These are phyloP conservation scores for Nicotiana sylvestris DNA, from an alignment of 257 asterid species.

Conservation along the genomic window DNA sequence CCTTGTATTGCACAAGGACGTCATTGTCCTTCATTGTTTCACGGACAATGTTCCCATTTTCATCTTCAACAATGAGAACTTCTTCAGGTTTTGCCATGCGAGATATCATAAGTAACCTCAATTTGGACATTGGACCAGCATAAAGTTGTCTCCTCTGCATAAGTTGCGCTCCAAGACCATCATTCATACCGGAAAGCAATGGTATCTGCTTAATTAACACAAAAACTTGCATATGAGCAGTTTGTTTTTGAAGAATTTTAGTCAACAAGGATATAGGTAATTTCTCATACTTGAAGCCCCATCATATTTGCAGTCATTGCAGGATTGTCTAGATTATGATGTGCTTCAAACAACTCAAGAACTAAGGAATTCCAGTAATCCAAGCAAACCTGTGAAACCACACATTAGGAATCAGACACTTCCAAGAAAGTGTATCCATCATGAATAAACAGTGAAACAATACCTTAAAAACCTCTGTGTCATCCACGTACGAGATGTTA, in stretches of 20 bases:
- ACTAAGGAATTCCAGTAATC: slow-evolving; percentile 96
- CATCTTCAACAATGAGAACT: slow-evolving; percentile 94
- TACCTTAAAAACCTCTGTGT: slow-evolving; percentile 99
- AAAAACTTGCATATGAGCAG: slow-evolving; percentile 13
- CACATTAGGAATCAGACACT: not conserved
- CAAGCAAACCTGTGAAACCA: slow-evolving; percentile 74
- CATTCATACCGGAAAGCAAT: slow-evolving; percentile 56
- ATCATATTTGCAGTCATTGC: slow-evolving; percentile 61
- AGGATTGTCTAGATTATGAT: slow-evolving; percentile 65
- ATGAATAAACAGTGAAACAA: not conserved
- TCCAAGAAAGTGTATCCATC: not conserved
- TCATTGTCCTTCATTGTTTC: slow-evolving; percentile 99
- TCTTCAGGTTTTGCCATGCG: slow-evolving; percentile 99
- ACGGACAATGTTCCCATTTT: slow-evolving; percentile 98
- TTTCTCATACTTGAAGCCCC: slow-evolving; percentile 74
- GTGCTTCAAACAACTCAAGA: slow-evolving; percentile 85
- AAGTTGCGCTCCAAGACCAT: slow-evolving; percentile 80
- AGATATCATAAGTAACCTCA: slow-evolving; percentile 88
- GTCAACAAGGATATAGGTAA: not conserved
- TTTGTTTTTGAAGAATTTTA: not conserved
- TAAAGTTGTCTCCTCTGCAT: slow-evolving; percentile 84
- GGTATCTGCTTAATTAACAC: slow-evolving; percentile 48
- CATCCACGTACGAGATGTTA: slow-evolving; percentile 89
- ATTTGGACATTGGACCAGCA: slow-evolving; percentile 86
- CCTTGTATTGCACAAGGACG: slow-evolving; percentile 97